Base-by-base conservation (phyloP, 495 filamentous ascomycete species). In the Rhizodiscina lignyota region DNA sequence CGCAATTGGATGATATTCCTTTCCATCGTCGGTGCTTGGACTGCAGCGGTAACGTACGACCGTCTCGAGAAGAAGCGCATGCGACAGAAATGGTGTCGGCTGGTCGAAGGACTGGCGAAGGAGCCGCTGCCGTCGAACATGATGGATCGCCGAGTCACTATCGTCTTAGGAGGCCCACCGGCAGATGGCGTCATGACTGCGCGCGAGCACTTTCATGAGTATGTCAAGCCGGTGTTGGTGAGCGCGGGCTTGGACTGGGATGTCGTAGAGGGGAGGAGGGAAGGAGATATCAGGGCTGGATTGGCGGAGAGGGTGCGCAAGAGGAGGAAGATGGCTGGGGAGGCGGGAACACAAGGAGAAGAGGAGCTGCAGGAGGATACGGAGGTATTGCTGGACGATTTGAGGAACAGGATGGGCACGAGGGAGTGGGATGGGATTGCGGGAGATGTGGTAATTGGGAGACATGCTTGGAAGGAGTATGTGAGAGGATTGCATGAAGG, bases 401-500 rank as follows among this genome's bases (percentile, higher is more conserved):
- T n/a, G n/a, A n/a, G n/a, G n/a, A n/a, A n/a, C n/a, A n/a, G n/a
- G n/a, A 18, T 5, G 17, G 30, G 42, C 20, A 34, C 41, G 28
- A 36, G 58, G 35, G 35, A 47, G 34, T 45, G 50, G 34, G 67
- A 67, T 16, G 77, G 74, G 17, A 70, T 86, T 8, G 55, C 49
- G 13, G 85, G 86, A 18, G 86, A 94, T 52, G 62, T 99, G 32
- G 72, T 96, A 3, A 72, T 99, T 41, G 89, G 91, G 4, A 66
- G 89, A 39, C 77, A 94, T 50, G 79, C 86, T 5, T 99, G 89
- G 89, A 96, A 94, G 58, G 89, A 99, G 58, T 99, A 94, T 55
- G 59, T 96, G 6, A 70, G 83, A 18, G 89, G 89, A 18, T 45
- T 94, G 38, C 89, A 99, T 42, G 89, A 99, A 50, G 89, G 89